Conservation (phyloP, 2,329 filamentous ascomycete genomes). For the Fusarium chuoi region DNA sequence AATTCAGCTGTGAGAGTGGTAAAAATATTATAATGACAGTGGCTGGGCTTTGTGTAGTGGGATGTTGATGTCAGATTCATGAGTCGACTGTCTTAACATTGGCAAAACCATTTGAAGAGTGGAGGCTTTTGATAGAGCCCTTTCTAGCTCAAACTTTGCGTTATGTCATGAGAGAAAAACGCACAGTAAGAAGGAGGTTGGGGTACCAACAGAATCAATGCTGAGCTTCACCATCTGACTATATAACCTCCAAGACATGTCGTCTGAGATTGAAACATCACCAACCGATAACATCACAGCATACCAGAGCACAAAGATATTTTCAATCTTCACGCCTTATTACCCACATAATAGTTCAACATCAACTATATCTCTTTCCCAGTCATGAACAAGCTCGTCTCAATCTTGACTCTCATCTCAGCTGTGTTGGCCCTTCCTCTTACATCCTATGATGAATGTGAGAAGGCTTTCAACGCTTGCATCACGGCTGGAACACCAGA, state of each 20-base stretch:
- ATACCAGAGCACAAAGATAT: neutral
- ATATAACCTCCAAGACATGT: neutral
- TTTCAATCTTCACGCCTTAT: no score
- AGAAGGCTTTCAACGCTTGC: neutral
- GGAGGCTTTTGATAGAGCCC: neutral
- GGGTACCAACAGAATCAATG: neutral
- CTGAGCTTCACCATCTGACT: neutral
- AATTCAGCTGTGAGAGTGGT: no score
- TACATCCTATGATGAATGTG: neutral
- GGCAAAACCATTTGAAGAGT: neutral
- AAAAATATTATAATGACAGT: neutral
- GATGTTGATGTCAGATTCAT: neutral
- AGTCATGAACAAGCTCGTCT: conserved; percentile 7
- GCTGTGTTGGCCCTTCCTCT: conserved; percentile 11
- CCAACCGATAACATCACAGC: neutral
- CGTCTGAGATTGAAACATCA: neutral
- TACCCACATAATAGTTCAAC: neutral
- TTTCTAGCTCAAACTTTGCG: neutral
- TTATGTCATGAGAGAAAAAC: neutral
- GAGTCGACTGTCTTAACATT: neutral
- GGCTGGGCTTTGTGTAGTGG: neutral
- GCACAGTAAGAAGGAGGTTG: neutral
- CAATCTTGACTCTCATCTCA: conserved; percentile 12
- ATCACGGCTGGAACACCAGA: neutral
- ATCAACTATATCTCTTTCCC: neutral